A percentile compares a stretch with the other conserved stretches of the same genome.
These are phyloP conservation scores for Paecilomyces dactylethromorphus DNA, from an alignment of 2,329 filamentous ascomycete species.

Conservation along the genomic window DNA sequence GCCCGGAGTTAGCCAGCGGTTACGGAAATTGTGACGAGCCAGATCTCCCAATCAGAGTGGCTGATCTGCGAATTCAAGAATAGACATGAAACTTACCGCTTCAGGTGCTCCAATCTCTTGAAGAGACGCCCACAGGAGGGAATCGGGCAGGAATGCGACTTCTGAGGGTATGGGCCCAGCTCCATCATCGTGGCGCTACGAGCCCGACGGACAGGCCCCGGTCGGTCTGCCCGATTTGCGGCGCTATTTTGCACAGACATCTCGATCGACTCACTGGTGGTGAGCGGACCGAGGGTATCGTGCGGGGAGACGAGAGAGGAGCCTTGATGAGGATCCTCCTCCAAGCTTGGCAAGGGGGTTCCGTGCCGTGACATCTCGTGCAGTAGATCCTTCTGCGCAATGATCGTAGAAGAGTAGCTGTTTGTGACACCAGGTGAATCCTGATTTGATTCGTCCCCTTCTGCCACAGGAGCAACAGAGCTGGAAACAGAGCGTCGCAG, in stretches of 20 bases:
- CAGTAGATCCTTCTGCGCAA: constrained; percentile 71
- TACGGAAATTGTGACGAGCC: constrained; percentile 39
- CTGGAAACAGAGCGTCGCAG: constrained; percentile 83
- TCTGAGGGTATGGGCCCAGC: constrained; percentile 90
- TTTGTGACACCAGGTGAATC: constrained; percentile 74
- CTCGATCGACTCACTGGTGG: constrained; percentile 55
- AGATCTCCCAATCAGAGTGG: constrained; percentile 20
- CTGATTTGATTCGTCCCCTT: constrained; percentile 70
- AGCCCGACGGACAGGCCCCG: constrained; percentile 78
- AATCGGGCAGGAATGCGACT: constrained; percentile 98
- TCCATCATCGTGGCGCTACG: constrained; percentile 96
- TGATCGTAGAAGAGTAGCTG: constrained; percentile 53
- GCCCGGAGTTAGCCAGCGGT: constrained; percentile 45
- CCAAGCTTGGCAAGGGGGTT: constrained; percentile 79
- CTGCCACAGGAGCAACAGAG: constrained; percentile 74
- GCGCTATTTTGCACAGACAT: constrained; percentile 52
- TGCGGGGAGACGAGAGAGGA: constrained; percentile 59
- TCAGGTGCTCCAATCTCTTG: constrained; percentile 98
- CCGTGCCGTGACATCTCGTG: constrained; percentile 77
- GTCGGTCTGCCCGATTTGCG: constrained; percentile 52
- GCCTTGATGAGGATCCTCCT: too few species aligned
- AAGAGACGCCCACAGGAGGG: constrained; percentile 94
- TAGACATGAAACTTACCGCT: constrained; percentile 64
- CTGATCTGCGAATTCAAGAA: constrained; percentile 21
- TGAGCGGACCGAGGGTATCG: constrained; percentile 62